A percentile compares a stretch with the other conserved stretches of the same genome.
Evolutionary conservation across 1,284 basidiomycete species (phyloP).

Genomic region (Melampsora americana): DNA sequence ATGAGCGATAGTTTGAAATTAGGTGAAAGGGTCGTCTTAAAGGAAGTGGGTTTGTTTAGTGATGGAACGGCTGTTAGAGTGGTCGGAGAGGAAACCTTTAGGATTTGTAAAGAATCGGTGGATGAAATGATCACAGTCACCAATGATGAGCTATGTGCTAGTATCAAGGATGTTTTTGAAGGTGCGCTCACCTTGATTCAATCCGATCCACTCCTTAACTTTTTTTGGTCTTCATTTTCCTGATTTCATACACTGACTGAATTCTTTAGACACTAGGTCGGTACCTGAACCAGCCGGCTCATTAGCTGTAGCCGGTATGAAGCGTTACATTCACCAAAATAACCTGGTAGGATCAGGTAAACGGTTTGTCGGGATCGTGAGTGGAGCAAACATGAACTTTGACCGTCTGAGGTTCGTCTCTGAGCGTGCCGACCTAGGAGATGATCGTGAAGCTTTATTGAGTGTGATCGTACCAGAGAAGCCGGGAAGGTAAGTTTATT

Average conservation of each 20-base stretch:
- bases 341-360: slow-evolving; percentile 76
- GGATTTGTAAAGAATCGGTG: slow-evolving; percentile 80
- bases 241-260: not conserved
- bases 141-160: slow-evolving; percentile 97
- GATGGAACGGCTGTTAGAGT: slow-evolving; percentile 99
- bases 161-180: slow-evolving; percentile 98
- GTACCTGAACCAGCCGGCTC: slow-evolving; percentile 98
- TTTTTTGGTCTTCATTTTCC: slow-evolving; percentile 24
- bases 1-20: slow-evolving; percentile 75
- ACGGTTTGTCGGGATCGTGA: slow-evolving; percentile 84
- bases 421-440: slow-evolving; percentile 94
- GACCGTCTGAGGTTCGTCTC: slow-evolving; percentile 91
- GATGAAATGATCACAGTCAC: slow-evolving; percentile 80
- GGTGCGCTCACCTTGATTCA: slow-evolving; percentile 60
- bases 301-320: slow-evolving; percentile 84
- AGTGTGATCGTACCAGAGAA: slow-evolving; percentile 88
- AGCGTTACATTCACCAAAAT: slow-evolving; percentile 78
- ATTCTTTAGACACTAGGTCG: slow-evolving; percentile 74
- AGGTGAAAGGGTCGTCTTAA: slow-evolving; percentile 74
- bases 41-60: slow-evolving; percentile 91
- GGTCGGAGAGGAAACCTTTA: slow-evolving; percentile 90
- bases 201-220: not conserved
- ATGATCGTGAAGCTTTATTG: slow-evolving; percentile 86
- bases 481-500: slow-evolving; percentile 70
- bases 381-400: slow-evolving; percentile 99